Evolutionary conservation across 495 filamentous ascomycete species (phyloP).

Genomic region (Daldinia childiae): DNA sequence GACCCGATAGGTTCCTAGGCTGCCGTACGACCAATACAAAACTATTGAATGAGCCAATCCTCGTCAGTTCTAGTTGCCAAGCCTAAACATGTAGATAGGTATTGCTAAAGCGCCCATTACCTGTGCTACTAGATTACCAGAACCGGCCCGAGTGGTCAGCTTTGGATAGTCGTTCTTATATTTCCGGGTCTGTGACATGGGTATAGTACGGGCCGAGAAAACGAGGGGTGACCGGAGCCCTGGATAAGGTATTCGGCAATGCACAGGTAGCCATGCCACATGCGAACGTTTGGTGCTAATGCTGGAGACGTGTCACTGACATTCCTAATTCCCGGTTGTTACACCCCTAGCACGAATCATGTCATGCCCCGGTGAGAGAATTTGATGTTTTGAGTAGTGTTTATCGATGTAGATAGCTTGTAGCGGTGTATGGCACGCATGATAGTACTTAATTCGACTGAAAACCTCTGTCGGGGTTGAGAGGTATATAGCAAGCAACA

Average conservation of each 20-base stretch:
- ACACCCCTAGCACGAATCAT: slow-evolving; percentile 12
- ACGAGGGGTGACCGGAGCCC: slow-evolving; percentile 5
- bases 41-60: slow-evolving; percentile 6
- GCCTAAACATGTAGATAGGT: background rate
- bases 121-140: slow-evolving; percentile 15
- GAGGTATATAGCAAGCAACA: background rate
- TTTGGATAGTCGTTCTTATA: background rate
- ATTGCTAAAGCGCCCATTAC: slow-evolving; percentile 13
- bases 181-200: slow-evolving; percentile 12
- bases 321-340: slow-evolving; percentile 19
- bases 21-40: slow-evolving; percentile 3
- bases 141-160: slow-evolving; percentile 26
- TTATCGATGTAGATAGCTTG: background rate
- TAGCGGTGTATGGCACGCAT: background rate
- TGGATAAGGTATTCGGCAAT: slow-evolving; percentile 19
- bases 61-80: background rate
- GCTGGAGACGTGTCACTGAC: slow-evolving; percentile 21
- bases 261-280: slow-evolving; percentile 21
- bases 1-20: slow-evolving; percentile 4
- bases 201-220: slow-evolving; percentile 31
- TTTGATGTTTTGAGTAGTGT: slow-evolving; percentile 1
- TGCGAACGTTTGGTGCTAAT: slow-evolving; percentile 26
- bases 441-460: background rate
- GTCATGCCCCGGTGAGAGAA: slow-evolving; percentile 1
- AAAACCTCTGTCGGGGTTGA: background rate